Base-by-base conservation (phyloP, 2,329 filamentous ascomycete genomes). In the Botryotinia globosa region DNA sequence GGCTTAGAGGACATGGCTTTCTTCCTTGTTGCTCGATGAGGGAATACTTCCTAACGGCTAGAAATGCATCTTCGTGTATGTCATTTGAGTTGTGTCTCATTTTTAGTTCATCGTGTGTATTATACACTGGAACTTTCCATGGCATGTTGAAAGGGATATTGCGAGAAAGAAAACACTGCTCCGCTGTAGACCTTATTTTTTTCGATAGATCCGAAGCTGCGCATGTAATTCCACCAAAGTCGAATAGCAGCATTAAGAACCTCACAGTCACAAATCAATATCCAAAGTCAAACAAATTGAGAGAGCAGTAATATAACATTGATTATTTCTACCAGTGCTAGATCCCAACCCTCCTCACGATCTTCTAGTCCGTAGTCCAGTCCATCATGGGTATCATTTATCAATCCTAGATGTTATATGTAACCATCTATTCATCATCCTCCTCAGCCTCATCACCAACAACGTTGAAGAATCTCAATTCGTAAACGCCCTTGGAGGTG, bases 391-490 rank as follows among this genome's bases (percentile, higher is more conserved):
- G 65, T 67, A 67, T 56, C 25, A 67, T 67, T 67, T 29, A n/a
- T 48, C 6, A 67, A 67, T 67, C 65, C n/a, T 67, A 67, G 65
- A 67, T 67, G 65, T 56, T 14, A 44, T 18, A 59, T 71, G 34
- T 34, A 42, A 71, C 44, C 63, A 81, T 90, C 89, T 98, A 99
- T 86, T 99, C 96, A 83, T 99, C 96, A 84, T 99, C 96, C 83
- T 99, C 96, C 80, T 98, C 96, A 81, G 89, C 94, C 84, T 94
- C 95, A 85, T 99, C 96, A 86, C 97, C 96, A 82, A 98, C 95
- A 83, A 99, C 94, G 90, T 99, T 99, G 94, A 97, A 99, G 94
- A 99, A 99, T 89, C 97, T 94, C 86, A 99, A 92, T 90, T 98
- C 94, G 89, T 99, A 99, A 79, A 98, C 94, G 84, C 96, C 95